Evolutionary conservation across 1,284 basidiomycete genomes (phyloP).

Genomic region (Entoloma clypeatum): DNA sequence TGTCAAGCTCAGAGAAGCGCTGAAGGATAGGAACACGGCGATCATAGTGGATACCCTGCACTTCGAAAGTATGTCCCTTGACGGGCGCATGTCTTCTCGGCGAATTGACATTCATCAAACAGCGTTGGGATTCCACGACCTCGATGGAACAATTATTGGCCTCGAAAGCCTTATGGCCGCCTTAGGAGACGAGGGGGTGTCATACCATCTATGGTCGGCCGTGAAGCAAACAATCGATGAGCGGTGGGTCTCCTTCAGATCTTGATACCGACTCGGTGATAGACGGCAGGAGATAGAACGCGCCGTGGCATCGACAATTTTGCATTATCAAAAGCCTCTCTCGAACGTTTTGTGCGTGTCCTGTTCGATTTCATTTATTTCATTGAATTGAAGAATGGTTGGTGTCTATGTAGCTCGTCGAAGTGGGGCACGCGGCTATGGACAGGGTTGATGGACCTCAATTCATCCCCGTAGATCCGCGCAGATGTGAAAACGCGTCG

Average conservation of each 20-base stretch:
- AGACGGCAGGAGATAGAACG: conserved; percentile 13
- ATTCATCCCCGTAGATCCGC: conserved; percentile 50
- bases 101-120: conserved; percentile 3
- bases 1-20: conserved; percentile 10
- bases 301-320: conserved; percentile 12
- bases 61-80: conserved; percentile 33
- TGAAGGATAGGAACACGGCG: conserved; percentile 18
- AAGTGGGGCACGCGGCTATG: conserved; percentile 42
- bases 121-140: conserved; percentile 37
- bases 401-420: conserved; percentile 39
- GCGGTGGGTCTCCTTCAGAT: conserved; percentile 21
- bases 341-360: conserved; percentile 24
- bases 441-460: conserved; percentile 44
- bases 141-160: conserved; percentile 37
- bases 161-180: conserved; percentile 22
- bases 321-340: conserved; percentile 11
- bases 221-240: conserved; percentile 34
- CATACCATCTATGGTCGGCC: conserved; percentile 45
- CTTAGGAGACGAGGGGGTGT: conserved; percentile 23
- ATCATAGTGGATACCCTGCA: conserved; percentile 29
- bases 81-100: not conserved
- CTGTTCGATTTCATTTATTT: conserved; percentile 4
- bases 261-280: too few species aligned
- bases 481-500: conserved; percentile 29
- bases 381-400: not conserved